These are phyloP conservation scores for Suillus placidus DNA, from an alignment of 768 basidiomycete species.

Conservation along the genomic window DNA sequence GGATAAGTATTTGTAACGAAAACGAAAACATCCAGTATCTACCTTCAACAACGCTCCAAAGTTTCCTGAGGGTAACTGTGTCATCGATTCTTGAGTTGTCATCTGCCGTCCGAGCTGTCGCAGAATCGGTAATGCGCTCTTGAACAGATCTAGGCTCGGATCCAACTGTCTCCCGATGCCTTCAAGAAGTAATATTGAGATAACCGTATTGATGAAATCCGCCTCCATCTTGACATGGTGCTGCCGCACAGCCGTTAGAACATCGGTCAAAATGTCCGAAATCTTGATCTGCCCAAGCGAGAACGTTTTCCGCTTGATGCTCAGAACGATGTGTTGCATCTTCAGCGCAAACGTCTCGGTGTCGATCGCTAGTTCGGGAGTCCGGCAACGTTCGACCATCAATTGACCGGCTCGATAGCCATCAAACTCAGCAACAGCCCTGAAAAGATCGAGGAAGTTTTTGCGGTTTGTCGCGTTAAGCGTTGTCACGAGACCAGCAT, in stretches of 20 bases:
- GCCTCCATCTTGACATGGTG: slow-evolving; percentile 99
- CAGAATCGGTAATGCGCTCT: slow-evolving; percentile 91
- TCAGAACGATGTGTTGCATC: slow-evolving; percentile 94
- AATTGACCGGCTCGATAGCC: slow-evolving; percentile 94
- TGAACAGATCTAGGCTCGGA: slow-evolving; percentile 91
- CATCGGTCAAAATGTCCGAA: slow-evolving; percentile 88
- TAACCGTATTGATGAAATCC: slow-evolving; percentile 98
- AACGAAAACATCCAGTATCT: background rate
- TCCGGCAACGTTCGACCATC: slow-evolving; percentile 93
- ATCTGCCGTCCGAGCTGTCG: slow-evolving; percentile 91
- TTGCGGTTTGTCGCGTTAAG: slow-evolving; percentile 79
- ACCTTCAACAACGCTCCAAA: slow-evolving; percentile 90
- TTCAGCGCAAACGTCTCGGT: slow-evolving; percentile 95
- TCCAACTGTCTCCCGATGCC: slow-evolving; percentile 95
- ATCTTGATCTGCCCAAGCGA: slow-evolving; percentile 97
- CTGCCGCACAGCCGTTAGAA: slow-evolving; percentile 79
- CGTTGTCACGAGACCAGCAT: slow-evolving; percentile 92
- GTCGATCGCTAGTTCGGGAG: slow-evolving; percentile 88
- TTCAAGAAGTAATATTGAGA: slow-evolving; percentile 90
- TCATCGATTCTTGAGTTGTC: slow-evolving; percentile 69
- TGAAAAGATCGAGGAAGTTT: slow-evolving; percentile 97
- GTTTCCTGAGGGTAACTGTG: slow-evolving; percentile 66
- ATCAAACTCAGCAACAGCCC: slow-evolving; percentile 94
- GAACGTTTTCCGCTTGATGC: slow-evolving; percentile 96
- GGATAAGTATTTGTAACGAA: slow-evolving; percentile 11